Percentiles rank a stretch among this genome's conserved stretches.
These are phyloP conservation scores for Alternaria brassicicola DNA, from an alignment of 2,329 filamentous ascomycete species.

Conservation along the genomic window DNA sequence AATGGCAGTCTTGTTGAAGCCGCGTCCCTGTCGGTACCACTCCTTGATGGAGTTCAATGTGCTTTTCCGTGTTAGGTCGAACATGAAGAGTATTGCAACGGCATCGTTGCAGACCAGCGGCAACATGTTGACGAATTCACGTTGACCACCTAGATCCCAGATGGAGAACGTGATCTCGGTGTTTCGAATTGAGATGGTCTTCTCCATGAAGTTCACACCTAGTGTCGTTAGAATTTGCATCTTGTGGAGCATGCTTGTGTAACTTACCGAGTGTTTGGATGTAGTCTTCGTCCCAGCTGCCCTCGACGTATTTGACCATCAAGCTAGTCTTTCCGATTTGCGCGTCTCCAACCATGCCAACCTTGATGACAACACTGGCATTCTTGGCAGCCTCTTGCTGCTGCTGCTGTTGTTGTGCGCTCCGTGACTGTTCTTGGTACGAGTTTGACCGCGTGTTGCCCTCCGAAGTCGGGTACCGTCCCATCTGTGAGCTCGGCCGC, in stretches of 20 bases:
- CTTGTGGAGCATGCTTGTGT: neutral
- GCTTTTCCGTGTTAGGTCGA: slow-evolving; percentile 96
- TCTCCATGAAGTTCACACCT: slow-evolving; percentile 99
- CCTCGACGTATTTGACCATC: slow-evolving; percentile 99
- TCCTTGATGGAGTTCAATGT: slow-evolving; percentile 99
- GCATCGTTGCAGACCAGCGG: slow-evolving; percentile 99
- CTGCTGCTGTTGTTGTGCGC: slow-evolving; percentile 36
- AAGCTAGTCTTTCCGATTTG: slow-evolving; percentile 99
- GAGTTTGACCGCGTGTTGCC: slow-evolving; percentile 41
- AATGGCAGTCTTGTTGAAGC: slow-evolving; percentile 99
- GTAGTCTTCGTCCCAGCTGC: slow-evolving; percentile 99
- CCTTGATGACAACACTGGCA: slow-evolving; percentile 90
- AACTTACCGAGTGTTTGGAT: slow-evolving; percentile 86
- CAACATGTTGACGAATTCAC: slow-evolving; percentile 99
- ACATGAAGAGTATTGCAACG: slow-evolving; percentile 99
- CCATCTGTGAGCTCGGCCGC: slow-evolving; percentile 59
- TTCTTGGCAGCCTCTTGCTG: slow-evolving; percentile 54
- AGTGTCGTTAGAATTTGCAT: slow-evolving; percentile 24
- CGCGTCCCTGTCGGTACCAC: slow-evolving; percentile 96
- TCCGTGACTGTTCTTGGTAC: slow-evolving; percentile 58
- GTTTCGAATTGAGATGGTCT: slow-evolving; percentile 98
- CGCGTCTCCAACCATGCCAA: slow-evolving; percentile 98
- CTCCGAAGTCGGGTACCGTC: slow-evolving; percentile 56
- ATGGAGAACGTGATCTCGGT: slow-evolving; percentile 99
- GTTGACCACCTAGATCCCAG: slow-evolving; percentile 96